phyloP scores from a whole-genome alignment of 208 protist species.

The Trypanosoma cruzi region DNA sequence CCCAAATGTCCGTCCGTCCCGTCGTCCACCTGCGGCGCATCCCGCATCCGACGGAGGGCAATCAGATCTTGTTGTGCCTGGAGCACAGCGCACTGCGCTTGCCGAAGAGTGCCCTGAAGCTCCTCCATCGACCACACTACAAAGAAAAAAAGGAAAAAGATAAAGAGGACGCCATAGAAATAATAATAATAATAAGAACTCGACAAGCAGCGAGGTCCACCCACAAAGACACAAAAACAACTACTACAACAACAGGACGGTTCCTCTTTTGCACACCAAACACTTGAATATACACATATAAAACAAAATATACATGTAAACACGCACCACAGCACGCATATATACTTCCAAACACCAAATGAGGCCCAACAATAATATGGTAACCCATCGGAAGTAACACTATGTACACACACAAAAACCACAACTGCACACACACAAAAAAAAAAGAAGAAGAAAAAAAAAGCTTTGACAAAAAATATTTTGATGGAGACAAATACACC shows the following conservation, averaged over 20 bases:
- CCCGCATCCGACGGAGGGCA: slow-evolving; percentile 29
- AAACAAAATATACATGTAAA: too few relatives aligned
- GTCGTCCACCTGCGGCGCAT: slow-evolving; percentile 6
- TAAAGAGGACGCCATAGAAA: slow-evolving; percentile 4
- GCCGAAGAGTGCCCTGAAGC: slow-evolving; percentile 38
- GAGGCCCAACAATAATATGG: too few relatives aligned
- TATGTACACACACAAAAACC: too few relatives aligned
- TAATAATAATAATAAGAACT: slow-evolving; percentile 3
- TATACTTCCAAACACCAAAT: too few relatives aligned
- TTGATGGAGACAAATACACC: not conserved
- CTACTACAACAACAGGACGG: too few relatives aligned
- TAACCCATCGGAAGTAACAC: too few relatives aligned
- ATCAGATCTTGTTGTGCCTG: slow-evolving; percentile 40
- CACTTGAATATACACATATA: too few relatives aligned
- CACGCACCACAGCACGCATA: too few relatives aligned
- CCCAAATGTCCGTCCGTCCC: slow-evolving; percentile 5
- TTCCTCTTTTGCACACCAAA: too few relatives aligned
- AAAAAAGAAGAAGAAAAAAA: slow-evolving; percentile 2
- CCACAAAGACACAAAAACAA: too few relatives aligned
- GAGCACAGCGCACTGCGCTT: slow-evolving; percentile 41
- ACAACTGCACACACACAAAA: not conserved
- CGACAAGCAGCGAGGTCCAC: not conserved
- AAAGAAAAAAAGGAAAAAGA: slow-evolving; percentile 14
- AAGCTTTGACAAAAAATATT: too few relatives aligned
- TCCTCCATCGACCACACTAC: slow-evolving; percentile 41